Conservation (phyloP, 805 yeast species). For the Saturnispora saitoi region DNA sequence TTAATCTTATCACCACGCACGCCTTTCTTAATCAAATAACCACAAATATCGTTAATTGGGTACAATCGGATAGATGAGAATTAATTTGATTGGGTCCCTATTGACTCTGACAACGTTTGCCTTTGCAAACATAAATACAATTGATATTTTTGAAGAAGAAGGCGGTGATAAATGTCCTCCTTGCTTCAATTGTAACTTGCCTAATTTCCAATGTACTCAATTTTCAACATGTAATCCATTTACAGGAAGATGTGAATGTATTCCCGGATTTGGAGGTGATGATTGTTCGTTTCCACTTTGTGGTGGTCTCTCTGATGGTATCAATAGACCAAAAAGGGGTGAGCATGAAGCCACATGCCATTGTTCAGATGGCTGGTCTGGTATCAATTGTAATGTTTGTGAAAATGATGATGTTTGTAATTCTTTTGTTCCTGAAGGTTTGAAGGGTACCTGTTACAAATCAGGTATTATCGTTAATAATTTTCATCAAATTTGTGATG, state of each 20-base stretch:
- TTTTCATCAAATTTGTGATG: constrained; percentile 88
- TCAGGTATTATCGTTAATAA: constrained; percentile 75
- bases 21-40: background rate
- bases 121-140: background rate
- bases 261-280: constrained; percentile 86
- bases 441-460: constrained; percentile 82
- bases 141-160: constrained; percentile 13
- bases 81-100: background rate
- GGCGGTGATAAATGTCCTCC: constrained; percentile 57
- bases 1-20: constrained; percentile 1
- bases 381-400: constrained; percentile 91
- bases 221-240: constrained; percentile 80
- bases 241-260: constrained; percentile 89
- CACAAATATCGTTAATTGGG: background rate
- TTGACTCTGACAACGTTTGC: background rate
- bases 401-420: constrained; percentile 66
- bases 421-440: constrained; percentile 73
- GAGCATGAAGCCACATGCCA: constrained; percentile 44
- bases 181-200: constrained; percentile 90
- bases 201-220: constrained; percentile 84
- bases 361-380: constrained; percentile 85
- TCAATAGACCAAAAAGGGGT: constrained; percentile 54
- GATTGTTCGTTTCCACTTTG: constrained; percentile 87
- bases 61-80: background rate
- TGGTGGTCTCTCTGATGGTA: constrained; percentile 66